Evolutionary conservation across 257 asterid species (phyloP), one percentile per base, ranked within the genome.

Genomic region (Striga asiatica): DNA sequence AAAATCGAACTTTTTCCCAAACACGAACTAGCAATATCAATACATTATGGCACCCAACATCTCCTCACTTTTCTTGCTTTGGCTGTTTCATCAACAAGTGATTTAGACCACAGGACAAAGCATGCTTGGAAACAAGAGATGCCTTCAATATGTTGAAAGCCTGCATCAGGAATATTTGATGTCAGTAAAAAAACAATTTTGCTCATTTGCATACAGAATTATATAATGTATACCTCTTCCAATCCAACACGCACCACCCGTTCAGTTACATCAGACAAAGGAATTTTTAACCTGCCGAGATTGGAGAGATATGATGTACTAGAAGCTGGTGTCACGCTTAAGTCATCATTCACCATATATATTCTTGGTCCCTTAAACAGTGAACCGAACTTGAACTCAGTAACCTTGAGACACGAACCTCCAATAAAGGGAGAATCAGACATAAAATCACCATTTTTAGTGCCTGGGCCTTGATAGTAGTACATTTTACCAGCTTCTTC

Each of bases 71-170:
- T 17, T 46, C 54, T 35, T 28, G 67, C 54, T 50, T 56, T n/a
- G 32, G 56, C 17, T 29, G n/a, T 68, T 62, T 56, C 43, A 3
- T 38, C 16, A 45, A 13, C 3, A 57, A 10, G 22, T n/a, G 19
- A 21, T 19, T n/a, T n/a, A 21, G 58, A 22, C 47, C 70, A 51
- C 43, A 25, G 28, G 66, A 49, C 8, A 71, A 14, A 1, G 50
- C 76, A 50, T 21, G 8, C 21, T 13, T 60, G 13, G 73, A 71
- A 1, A 52, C 32, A 4, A 71, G 64, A 37, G 77, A 58, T 1
- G 67, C 42, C 31, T 39, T 62, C 48, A 72, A 16, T 51, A 71
- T 66, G 35, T 49, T 38, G 4, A 45, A 62, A 7, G 27, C 70
- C 73, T 66, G 65, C 67, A 57, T 4, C 22, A 42, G 9, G 3